Base-by-base conservation (phyloP, 768 basidiomycete genomes). In the Lactarius sp. region DNA sequence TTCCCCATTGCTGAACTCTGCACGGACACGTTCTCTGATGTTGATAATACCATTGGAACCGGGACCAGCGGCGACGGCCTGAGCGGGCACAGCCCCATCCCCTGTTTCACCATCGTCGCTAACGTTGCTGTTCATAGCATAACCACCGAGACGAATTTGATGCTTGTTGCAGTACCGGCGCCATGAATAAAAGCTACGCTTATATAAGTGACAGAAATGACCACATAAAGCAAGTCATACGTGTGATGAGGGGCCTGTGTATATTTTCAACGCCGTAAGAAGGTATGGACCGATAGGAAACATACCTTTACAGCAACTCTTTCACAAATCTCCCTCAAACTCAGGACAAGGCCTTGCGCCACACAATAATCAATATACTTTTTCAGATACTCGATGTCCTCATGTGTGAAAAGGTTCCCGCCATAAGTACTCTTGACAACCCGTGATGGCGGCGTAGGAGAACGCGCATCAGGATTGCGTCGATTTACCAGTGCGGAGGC, bases 101-200 rank as follows among this genome's bases (percentile, higher is more conserved):
- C 75, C 74, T 56, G 82, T 80, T 34, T 81, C 79, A 18, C 77
- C 77, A 10, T 80, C 78, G 18, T 82, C 81, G 42, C 82, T 83
- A 7, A 79, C 72, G 58, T 83, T 86, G 88, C 92, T 92, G 6
- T 82, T 77, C 91, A 93, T 92, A 9, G 83, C 77, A 69, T 93
- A 94, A 2, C 90, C 90, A 31, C 90, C 89, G 0, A 94, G 79
- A n/a, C 89, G 85, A 55, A 94, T 94, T 73, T 93, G 90, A 72
- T 94, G 91, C 71, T 93, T 94, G 72, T 94, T 94, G 77, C 92
- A 94, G 70, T 93, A 94, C 50, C 92, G 84, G 46, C 92, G 83
- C 92, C 92, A 94, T 1, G 91, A 93, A 72, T 92, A 93, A 72
- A 93, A 93, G 12, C 90, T 92, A 59, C 16, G 10, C 49, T 22